Percentiles rank a stretch among this genome's conserved stretches.
These are phyloP conservation scores for Scutellaria minor DNA, from an alignment of 257 asterid genomes.

Conservation along the genomic window DNA sequence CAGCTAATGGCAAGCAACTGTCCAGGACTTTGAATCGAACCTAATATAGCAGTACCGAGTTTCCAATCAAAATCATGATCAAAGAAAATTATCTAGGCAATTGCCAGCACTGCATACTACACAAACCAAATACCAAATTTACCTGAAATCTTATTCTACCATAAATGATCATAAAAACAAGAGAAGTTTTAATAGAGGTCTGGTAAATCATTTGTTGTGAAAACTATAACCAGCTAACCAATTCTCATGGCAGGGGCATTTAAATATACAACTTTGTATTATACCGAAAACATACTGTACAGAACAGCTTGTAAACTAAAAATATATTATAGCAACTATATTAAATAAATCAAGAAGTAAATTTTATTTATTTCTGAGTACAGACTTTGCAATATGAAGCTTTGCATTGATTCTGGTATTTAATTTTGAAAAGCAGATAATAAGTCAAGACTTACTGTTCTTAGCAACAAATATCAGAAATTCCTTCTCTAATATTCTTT, in stretches of 20 bases:
- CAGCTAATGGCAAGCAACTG: slow-evolving; percentile 80
- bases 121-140: neutral
- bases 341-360: too few relatives aligned
- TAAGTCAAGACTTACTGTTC: too few relatives aligned
- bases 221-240: neutral
- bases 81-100: neutral
- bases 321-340: too few relatives aligned
- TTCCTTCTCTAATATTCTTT: too few relatives aligned
- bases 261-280: too few relatives aligned
- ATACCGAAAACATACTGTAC: too few relatives aligned
- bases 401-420: neutral
- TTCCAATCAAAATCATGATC: slow-evolving; percentile 30
- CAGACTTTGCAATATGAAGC: neutral
- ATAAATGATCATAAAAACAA: slow-evolving; percentile 10
- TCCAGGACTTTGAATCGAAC: slow-evolving; percentile 68
- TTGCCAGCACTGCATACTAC: neutral
- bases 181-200: neutral
- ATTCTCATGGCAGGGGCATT: neutral
- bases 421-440: too few relatives aligned
- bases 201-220: neutral
- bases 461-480: too few relatives aligned
- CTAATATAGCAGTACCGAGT: slow-evolving; percentile 46
- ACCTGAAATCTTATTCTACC: slow-evolving; percentile 23
- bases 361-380: neutral
- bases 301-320: too few relatives aligned